Evolutionary conservation across 345 rosid species (phyloP).

Genomic region (Heritiera fomes): DNA sequence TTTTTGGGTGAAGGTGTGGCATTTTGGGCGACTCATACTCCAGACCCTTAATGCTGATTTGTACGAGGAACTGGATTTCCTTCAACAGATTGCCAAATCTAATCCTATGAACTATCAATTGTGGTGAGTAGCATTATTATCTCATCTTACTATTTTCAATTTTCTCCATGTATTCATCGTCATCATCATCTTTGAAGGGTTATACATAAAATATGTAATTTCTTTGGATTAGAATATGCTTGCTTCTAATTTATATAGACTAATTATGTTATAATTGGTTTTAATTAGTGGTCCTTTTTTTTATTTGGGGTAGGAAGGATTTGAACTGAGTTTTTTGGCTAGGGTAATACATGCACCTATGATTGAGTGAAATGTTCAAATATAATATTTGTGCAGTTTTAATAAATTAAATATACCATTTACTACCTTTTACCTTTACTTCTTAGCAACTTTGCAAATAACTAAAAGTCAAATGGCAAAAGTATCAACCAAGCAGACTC

Average conservation of each 20-base stretch:
- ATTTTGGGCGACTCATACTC: conserved; percentile 74
- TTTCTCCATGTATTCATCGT: background rate
- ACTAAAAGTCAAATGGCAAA: background rate
- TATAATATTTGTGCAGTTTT: background rate
- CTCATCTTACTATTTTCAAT: background rate
- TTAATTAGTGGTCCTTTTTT: background rate
- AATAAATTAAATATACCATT: background rate
- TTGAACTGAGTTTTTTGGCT: background rate
- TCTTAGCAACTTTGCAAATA: background rate
- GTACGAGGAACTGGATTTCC: conserved; percentile 55
- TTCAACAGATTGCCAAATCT: conserved; percentile 53
- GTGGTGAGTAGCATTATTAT: conserved; percentile 51
- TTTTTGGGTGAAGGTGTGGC: conserved; percentile 72
- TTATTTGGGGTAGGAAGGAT: background rate
- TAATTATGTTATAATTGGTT: background rate
- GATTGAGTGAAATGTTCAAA: background rate
- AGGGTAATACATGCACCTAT: background rate
- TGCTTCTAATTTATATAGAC: background rate
- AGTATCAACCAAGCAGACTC: background rate
- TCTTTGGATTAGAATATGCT: background rate
- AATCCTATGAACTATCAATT: conserved; percentile 86
- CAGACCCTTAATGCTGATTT: conserved; percentile 52
- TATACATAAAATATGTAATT: background rate
- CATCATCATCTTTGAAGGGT: background rate
- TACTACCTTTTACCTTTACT: background rate